Conservation (phyloP, 176 grass and related monocot species). For the Alloteropsis semialata region DNA sequence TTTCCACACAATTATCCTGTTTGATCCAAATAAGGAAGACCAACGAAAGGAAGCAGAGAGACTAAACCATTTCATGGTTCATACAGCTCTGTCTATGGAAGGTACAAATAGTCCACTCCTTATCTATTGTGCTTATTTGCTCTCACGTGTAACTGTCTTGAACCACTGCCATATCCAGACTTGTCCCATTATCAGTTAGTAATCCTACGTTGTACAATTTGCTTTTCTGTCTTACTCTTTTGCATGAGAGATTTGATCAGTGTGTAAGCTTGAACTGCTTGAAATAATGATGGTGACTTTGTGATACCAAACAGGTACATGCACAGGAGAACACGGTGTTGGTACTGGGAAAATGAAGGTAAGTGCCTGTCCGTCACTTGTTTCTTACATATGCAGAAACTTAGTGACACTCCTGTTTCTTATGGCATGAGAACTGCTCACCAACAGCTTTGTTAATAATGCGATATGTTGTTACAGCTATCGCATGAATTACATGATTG, state of each 20-base stretch:
- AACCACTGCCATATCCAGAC: background rate
- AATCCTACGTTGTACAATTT: no score
- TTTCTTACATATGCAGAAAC: background rate
- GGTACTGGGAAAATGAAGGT: slow-evolving; percentile 99
- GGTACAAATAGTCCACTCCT: slow-evolving; percentile 32
- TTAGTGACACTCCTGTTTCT: background rate
- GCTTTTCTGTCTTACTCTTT: background rate
- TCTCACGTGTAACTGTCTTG: no score
- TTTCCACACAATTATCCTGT: slow-evolving; percentile 96
- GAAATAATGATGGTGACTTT: background rate
- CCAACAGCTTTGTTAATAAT: background rate
- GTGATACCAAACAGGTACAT: slow-evolving; percentile 68
- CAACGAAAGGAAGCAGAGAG: slow-evolving; percentile 79
- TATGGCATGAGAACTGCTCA: background rate
- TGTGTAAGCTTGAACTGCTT: background rate
- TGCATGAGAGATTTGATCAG: no score
- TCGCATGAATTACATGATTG: background rate
- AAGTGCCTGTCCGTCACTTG: slow-evolving; percentile 29
- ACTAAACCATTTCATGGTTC: slow-evolving; percentile 96
- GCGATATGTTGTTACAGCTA: no score
- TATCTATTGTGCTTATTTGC: background rate
- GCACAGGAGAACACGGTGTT: slow-evolving; percentile 97
- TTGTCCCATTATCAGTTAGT: no score
- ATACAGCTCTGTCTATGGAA: slow-evolving; percentile 96
- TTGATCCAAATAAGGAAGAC: slow-evolving; percentile 76